phyloP scores from a whole-genome alignment of 371 early-diverging fungal genomes.

The Cokeromyces recurvatus region DNA sequence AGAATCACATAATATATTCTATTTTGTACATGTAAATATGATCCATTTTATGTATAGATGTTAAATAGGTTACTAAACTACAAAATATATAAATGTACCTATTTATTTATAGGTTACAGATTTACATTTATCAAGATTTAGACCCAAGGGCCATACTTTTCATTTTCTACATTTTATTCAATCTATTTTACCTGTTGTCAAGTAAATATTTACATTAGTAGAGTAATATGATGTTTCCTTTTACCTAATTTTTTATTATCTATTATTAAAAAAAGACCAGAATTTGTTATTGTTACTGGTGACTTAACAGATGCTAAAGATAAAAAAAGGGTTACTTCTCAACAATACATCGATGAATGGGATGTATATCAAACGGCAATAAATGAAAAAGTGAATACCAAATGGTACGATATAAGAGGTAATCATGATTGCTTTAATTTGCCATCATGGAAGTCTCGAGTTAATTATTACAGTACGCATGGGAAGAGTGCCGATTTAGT shows the following conservation, averaged over 20 bases:
- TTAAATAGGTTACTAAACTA: too few relatives aligned
- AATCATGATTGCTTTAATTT: constrained; percentile 87
- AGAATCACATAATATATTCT: constrained; percentile 50
- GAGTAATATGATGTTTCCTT: neutral
- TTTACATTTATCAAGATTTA: constrained; percentile 75
- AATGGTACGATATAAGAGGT: constrained; percentile 84
- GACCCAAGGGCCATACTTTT: constrained; percentile 57
- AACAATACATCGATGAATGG: constrained; percentile 87
- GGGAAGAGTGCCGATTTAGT: constrained; percentile 41
- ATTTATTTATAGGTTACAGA: constrained; percentile 66
- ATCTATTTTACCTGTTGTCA: constrained; percentile 62
- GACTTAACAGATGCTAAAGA: constrained; percentile 91
- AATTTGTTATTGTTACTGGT: constrained; percentile 67
- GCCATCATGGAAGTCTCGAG: constrained; percentile 52
- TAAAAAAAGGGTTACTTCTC: constrained; percentile 50
- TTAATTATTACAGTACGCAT: constrained; percentile 61
- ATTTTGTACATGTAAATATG: constrained; percentile 55
- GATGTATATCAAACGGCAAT: constrained; percentile 61
- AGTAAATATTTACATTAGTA: constrained; percentile 12
- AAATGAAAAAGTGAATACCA: constrained; percentile 31
- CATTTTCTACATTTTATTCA: constrained; percentile 76
- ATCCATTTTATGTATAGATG: too few relatives aligned
- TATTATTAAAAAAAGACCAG: too few relatives aligned
- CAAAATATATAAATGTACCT: neutral
- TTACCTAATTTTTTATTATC: too few relatives aligned